Base-by-base conservation (phyloP, 139 green algal species). In the Eudorina sp. region DNA sequence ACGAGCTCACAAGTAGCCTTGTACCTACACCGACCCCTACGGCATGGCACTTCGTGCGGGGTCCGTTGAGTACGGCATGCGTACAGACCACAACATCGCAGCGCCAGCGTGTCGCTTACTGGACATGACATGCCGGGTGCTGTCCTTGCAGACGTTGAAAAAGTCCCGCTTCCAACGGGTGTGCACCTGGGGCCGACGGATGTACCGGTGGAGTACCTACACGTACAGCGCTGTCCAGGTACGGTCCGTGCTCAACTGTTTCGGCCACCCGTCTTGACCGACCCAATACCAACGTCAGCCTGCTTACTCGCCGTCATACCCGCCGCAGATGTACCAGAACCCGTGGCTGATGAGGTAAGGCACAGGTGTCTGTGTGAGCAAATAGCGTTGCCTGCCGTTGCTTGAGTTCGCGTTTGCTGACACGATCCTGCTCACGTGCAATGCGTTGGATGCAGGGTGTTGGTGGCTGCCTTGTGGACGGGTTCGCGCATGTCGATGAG, bases 271-370 rank as follows among this genome's bases (percentile, higher is more conserved):
- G 14, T 16, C 51, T 60, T 60, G 51, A 16, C 51, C 51, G 13
- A 25, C 14, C 16, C 16, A 13, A 13, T 60, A 25, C 51, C 16
- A 16, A 25, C 16, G 14, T 16, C 51, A 13, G 14, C 51, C 51
- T 16, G 14, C 16, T 60, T 60, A 13, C 51, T 16, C 51, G 13
- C 14, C 51, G 51, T 13, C 51, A 25, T 38, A 40, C 64, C 64
- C 2, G 6, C 23, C 38, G 66, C 75, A 83, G 84, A 48, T 92
- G 53, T 93, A 93, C 72, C 75, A 92, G 40, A 89, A 93, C 83
- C 90, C 90, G 27, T 92, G 88, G 90, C 79, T 93, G 46, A 83
- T 92, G 73, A 78, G 75, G 73, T 81, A 64, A 81, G 73, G 9
- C 40, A 51, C n/a, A n/a, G n/a, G n/a, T 51, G 34, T 76, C 27